Evolutionary conservation across 2,329 filamentous ascomycete species (phyloP), one percentile per base, ranked within the genome.

Genomic region (Cercospora sp.): DNA sequence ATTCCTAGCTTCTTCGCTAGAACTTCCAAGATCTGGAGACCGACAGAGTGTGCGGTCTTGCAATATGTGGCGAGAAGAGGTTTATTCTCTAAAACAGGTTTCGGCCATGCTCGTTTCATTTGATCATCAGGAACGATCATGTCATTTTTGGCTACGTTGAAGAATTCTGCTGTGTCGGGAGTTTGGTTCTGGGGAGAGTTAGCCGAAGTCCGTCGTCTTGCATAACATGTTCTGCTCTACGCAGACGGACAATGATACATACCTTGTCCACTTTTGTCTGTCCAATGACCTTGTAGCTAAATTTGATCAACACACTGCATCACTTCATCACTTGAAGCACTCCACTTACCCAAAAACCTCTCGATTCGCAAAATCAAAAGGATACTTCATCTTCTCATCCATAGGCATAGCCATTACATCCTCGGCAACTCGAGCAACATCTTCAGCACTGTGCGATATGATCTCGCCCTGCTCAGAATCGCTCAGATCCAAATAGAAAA

Each of bases 141-240:
- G 65, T 86, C 84, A 72, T 87, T 84, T 77, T 87, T 87, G 45
- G 82, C 63, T 34, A 86, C 82, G 75, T 87, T 86, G 75, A 86
- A 86, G 70, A 87, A 86, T 70, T 87, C 85, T 64, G 85, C 85
- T n/a, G 82, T 79, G 70, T 87, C 85, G 40, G 78, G 75, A 8
- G 83, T 86, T 4, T 84, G 84, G 37, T 80, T 69, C 34, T 64
- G 32, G 8, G 51, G 8, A 10, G 9, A 18, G n/a, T 58, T 16
- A 58, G 53, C 28, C 12, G 16, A 5, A 30, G 0, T 16, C 5
- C 53, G 10, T 57, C 26, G 53, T 4, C 21, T 32, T 18, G n/a
- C 12, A 3, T 28, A 3, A 5, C 4, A 2, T 16, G 24, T 8
- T 8, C 3, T 28, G 1, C 8, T 32, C 9, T 3, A 30, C 2